Conservation (phyloP, 2,329 filamentous ascomycete species). For the Pseudocercospora fijiensis region DNA sequence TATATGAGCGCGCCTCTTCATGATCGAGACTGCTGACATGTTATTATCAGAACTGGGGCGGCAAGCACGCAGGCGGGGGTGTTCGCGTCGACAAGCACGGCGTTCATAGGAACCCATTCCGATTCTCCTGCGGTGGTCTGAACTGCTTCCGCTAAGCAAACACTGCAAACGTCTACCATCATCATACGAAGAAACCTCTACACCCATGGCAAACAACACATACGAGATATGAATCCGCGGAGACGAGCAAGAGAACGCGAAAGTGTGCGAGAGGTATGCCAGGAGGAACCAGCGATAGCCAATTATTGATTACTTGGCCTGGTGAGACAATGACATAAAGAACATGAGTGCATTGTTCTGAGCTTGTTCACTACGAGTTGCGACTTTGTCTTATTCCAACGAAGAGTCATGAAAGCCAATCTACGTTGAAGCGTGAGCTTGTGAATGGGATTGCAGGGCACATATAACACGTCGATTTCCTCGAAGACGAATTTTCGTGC, state of each 20-base stretch:
- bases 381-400: background rate
- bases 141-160: conserved; percentile 48
- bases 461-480: background rate
- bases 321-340: background rate
- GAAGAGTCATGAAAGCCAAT: background rate
- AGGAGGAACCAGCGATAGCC: background rate
- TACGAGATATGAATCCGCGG: background rate
- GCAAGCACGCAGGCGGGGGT: conserved; percentile 48
- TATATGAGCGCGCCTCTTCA: background rate
- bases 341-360: background rate
- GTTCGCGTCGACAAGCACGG: conserved; percentile 55
- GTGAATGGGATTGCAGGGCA: background rate
- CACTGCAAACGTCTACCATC: background rate
- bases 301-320: background rate
- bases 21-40: background rate
- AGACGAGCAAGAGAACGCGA: background rate
- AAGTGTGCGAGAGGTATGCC: background rate
- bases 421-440: background rate
- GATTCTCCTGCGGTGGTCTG: conserved; percentile 52
- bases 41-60: conserved; percentile 38
- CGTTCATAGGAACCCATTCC: conserved; percentile 51
- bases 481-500: background rate
- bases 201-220: background rate
- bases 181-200: background rate
- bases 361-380: background rate